Percentiles rank a stretch among this genome's conserved stretches.
phyloP scores from a whole-genome alignment of 1,139 yeast species.

The Kodamaea arcana region DNA sequence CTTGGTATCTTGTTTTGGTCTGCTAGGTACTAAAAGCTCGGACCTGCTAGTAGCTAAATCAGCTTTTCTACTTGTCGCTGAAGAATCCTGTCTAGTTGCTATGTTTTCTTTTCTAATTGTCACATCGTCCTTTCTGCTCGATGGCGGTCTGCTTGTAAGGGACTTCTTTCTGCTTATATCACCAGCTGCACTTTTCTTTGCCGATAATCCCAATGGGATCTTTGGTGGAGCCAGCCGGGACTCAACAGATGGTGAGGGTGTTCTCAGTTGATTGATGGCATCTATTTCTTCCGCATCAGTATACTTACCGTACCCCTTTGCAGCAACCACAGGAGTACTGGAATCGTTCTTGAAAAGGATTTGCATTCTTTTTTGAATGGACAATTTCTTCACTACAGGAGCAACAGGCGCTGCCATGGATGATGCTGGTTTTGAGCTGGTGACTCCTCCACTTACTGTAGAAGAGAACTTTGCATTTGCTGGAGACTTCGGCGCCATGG shows the following conservation, averaged over 20 bases:
- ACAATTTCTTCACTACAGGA: conserved; percentile 26
- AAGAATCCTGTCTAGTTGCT: not conserved
- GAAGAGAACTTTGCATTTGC: not conserved
- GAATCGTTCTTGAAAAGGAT: conserved; percentile 35
- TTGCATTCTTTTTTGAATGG: conserved; percentile 68
- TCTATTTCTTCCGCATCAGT: conserved; percentile 51
- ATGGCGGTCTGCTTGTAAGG: not conserved
- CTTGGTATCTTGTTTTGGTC: not conserved
- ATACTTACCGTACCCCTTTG: conserved; percentile 71
- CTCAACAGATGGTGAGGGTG: conserved; percentile 7
- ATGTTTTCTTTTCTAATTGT: not conserved
- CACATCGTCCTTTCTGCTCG: too few species aligned
- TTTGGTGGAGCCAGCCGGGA: conserved; percentile 24
- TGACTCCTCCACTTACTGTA: not conserved
- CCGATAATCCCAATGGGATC: conserved; percentile 28
- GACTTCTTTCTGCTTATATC: conserved; percentile 2
- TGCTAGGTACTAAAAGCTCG: too few species aligned
- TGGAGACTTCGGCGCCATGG: not conserved
- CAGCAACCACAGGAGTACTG: conserved; percentile 46
- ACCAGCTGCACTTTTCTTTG: conserved; percentile 8
- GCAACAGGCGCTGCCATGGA: conserved; percentile 1
- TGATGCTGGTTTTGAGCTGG: not conserved
- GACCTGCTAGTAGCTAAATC: not conserved
- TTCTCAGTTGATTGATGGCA: conserved; percentile 27
- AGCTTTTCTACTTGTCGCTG: not conserved